Conservation (phyloP, 2,329 filamentous ascomycete genomes). For the Apiospora aurea region DNA sequence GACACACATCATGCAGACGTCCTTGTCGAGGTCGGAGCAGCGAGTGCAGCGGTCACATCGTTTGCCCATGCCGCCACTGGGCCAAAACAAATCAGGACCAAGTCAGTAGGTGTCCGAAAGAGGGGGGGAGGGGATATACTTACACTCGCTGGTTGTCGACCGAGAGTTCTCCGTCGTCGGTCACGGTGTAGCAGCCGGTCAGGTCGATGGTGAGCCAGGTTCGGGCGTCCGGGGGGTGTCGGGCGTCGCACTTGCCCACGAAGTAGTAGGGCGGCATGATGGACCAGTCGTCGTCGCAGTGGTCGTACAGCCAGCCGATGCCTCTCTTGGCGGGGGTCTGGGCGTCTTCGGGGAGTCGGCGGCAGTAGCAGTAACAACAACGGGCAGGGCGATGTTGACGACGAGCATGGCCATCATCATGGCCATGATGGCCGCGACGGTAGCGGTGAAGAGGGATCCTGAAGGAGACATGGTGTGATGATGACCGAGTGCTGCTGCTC, state of each 20-base stretch:
- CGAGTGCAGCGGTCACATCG: conserved; percentile 15
- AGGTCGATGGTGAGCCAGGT: conserved; percentile 12
- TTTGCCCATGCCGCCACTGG: conserved; percentile 14
- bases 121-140: not conserved
- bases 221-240: not conserved
- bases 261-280: conserved; percentile 7
- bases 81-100: no score
- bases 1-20: not conserved
- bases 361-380: not conserved
- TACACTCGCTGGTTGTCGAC: conserved; percentile 13
- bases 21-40: not conserved
- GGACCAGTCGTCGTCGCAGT: conserved; percentile 23
- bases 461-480: not conserved
- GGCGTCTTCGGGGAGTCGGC: not conserved
- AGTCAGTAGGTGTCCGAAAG: not conserved
- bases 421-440: not conserved
- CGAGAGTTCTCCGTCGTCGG: not conserved
- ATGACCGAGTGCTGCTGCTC: not conserved
- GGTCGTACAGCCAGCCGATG: conserved; percentile 22
- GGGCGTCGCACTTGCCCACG: conserved; percentile 9
- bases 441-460: not conserved
- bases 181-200: not conserved
- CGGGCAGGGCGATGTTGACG: not conserved
- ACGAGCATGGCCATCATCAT: not conserved
- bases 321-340: not conserved